A percentile compares a stretch with the other conserved stretches of the same genome.
phyloP scores from a whole-genome alignment of 352 stramenopile genomes.

The Pythium brachiatum region DNA sequence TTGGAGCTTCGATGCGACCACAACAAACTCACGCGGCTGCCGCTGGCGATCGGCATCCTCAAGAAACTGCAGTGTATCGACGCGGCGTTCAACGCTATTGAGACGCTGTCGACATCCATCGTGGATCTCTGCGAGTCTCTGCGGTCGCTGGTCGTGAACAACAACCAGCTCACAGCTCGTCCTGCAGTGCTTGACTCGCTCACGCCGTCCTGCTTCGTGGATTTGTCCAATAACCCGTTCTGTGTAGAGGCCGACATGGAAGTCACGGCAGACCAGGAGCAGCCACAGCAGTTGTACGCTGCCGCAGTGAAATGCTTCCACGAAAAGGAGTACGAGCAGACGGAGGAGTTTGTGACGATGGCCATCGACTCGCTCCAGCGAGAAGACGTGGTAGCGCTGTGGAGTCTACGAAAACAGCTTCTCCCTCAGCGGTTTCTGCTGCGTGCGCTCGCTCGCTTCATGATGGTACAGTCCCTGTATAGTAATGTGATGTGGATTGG shows the following conservation, averaged over 20 bases:
- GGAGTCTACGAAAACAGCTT: slow-evolving; percentile 22
- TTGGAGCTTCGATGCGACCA: slow-evolving; percentile 38
- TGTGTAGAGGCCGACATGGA: slow-evolving; percentile 8
- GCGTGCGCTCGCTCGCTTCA: slow-evolving; percentile 45
- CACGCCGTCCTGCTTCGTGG: slow-evolving; percentile 33
- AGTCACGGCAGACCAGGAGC: neutral
- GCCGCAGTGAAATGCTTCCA: slow-evolving; percentile 34
- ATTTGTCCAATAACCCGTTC: slow-evolving; percentile 73
- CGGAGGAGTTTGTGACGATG: slow-evolving; percentile 31
- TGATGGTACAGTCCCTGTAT: slow-evolving; percentile 26
- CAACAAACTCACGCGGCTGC: slow-evolving; percentile 36
- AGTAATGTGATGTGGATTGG: neutral
- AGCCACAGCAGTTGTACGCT: slow-evolving; percentile 21
- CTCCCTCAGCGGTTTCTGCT: slow-evolving; percentile 34
- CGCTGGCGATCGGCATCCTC: slow-evolving; percentile 36
- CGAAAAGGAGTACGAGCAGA: slow-evolving; percentile 24
- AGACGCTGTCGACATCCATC: slow-evolving; percentile 47
- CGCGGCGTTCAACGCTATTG: slow-evolving; percentile 46
- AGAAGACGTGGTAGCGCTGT: slow-evolving; percentile 6
- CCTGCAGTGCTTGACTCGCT: slow-evolving; percentile 31
- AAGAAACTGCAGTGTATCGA: slow-evolving; percentile 38
- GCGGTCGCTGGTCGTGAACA: slow-evolving; percentile 38
- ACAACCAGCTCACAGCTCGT: slow-evolving; percentile 38
- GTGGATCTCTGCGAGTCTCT: slow-evolving; percentile 33
- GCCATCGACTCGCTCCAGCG: slow-evolving; percentile 25